phyloP scores from a whole-genome alignment of 352 stramenopile genomes.

The Pythium periplocum region DNA sequence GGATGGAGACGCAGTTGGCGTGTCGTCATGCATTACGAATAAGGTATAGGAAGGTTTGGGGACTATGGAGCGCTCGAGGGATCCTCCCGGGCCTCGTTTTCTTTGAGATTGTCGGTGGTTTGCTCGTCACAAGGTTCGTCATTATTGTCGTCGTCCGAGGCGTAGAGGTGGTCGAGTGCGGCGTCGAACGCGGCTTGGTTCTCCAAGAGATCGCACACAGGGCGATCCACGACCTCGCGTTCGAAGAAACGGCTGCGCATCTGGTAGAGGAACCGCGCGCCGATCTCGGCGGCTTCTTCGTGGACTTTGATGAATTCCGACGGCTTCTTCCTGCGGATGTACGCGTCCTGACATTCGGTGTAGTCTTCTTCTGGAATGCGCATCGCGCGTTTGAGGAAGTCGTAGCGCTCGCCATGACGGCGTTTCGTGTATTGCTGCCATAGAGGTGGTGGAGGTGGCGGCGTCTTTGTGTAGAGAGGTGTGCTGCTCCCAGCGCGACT shows the following conservation, averaged over 20 bases:
- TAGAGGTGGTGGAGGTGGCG: constrained; percentile 7
- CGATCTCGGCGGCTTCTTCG: constrained; percentile 31
- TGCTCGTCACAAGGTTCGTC: neutral
- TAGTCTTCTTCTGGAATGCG: constrained; percentile 30
- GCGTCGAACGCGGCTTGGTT: constrained; percentile 38
- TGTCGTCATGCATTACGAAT: no score
- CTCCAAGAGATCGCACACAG: constrained; percentile 38
- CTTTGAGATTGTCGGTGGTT: neutral
- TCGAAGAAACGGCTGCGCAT: constrained; percentile 42
- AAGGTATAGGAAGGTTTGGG: no score
- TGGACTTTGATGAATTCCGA: constrained; percentile 41
- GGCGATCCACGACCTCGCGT: constrained; percentile 42
- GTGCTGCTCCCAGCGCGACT: neutral
- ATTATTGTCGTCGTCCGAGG: neutral
- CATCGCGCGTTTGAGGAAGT: constrained; percentile 26
- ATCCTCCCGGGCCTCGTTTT: neutral
- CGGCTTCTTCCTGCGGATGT: constrained; percentile 37
- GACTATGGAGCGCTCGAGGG: no score
- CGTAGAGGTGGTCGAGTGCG: constrained; percentile 10
- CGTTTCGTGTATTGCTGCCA: constrained; percentile 45
- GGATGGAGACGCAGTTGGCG: no score
- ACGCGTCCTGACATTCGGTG: constrained; percentile 38
- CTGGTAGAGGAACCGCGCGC: constrained; percentile 26
- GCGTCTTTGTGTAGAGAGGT: neutral
- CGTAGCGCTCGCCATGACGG: constrained; percentile 21